A percentile compares a stretch with the other conserved stretches of the same genome.
Evolutionary conservation across 1,139 yeast genomes (phyloP).

Genomic region (Yamadazyma trypodendri): DNA sequence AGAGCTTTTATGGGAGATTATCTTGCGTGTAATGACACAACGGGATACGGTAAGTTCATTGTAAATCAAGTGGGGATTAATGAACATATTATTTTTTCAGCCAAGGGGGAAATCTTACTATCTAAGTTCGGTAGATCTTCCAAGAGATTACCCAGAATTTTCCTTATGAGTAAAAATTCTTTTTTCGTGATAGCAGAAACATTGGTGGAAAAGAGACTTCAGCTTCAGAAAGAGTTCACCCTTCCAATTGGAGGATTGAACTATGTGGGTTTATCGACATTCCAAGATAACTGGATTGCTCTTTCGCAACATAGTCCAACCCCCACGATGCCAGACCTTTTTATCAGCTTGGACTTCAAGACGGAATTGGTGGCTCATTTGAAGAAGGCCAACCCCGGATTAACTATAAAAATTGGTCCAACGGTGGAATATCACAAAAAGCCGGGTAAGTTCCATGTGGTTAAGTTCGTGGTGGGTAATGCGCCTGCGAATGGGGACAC

Average conservation of each 20-base stretch:
- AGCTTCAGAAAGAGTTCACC: conserved; percentile 62
- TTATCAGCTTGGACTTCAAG: conserved; percentile 79
- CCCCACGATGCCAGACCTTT: conserved; percentile 67
- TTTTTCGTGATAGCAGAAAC: conserved; percentile 73
- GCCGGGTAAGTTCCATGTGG: conserved; percentile 76
- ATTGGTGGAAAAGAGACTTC: conserved; percentile 69
- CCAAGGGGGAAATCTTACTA: conserved; percentile 74
- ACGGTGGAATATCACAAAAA: conserved; percentile 84
- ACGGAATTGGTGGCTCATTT: conserved; percentile 85
- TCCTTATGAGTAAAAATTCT: conserved; percentile 61
- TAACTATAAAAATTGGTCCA: conserved; percentile 67
- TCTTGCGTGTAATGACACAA: conserved; percentile 72
- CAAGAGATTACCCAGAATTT: conserved; percentile 68
- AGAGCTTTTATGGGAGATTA: conserved; percentile 96
- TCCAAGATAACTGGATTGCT: conserved; percentile 94
- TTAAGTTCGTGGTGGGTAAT: conserved; percentile 61
- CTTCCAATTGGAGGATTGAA: conserved; percentile 62
- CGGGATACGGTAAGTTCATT: conserved; percentile 70
- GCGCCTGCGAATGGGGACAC: conserved; percentile 62
- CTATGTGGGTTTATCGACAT: conserved; percentile 65
- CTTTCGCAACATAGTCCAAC: conserved; percentile 55
- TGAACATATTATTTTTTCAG: conserved; percentile 74
- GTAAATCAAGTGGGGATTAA: conserved; percentile 65
- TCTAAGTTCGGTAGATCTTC: conserved; percentile 94
- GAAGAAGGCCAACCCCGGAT: conserved; percentile 57